Base-by-base conservation (phyloP, 331 rosid species). In the Arachis monticola region DNA sequence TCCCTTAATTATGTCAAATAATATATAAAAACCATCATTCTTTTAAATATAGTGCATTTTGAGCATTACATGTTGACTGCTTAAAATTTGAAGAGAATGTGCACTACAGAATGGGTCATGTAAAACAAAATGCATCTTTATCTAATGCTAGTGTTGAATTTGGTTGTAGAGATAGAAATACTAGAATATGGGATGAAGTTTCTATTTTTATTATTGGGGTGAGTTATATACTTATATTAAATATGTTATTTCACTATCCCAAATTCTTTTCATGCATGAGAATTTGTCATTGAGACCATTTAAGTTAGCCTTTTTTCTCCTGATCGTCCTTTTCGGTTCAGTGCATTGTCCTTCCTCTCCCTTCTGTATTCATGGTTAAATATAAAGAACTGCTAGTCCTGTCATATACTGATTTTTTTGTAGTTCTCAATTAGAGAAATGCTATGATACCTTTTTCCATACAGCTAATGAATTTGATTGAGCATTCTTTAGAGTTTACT, bases 111-210 rank as follows among this genome's bases (percentile, higher is more conserved):
- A 45, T 40, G 69, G 69, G 70, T 52, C 60, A 46, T 47, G 66
- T 50, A 41, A 55, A 76, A 60, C 11, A 52, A 67, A 52, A 9
- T 66, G 27, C 55, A 64, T 75, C 53, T 67, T 7, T 69, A 14
- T 58, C 73, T 72, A 69, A 79, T 64, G 69, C 76, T 13, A 46
- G 63, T 74, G 53, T 80, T 64, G 17, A 77, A 74, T 65, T 46
- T 76, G 59, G 46, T 74, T 79, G 79, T 90, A 91, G 98, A 84
- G 98, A 93, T 86, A 86, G 98, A 77, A 93, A 93, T 86, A 93
- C 98, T 17, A 97, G 98, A 84, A 88, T 93, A 82, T 93, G 98
- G 98, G 98, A 93, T 83, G 97, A 91, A 74, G 98, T 91, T 59
- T 91, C 98, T 48, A 52, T 91, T 67, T 85, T 85, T 31, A 77